Percentiles rank a stretch among this genome's conserved stretches.
Evolutionary conservation across 176 grass and related monocot genomes (phyloP).

Genomic region (Eragrostis nindensis): DNA sequence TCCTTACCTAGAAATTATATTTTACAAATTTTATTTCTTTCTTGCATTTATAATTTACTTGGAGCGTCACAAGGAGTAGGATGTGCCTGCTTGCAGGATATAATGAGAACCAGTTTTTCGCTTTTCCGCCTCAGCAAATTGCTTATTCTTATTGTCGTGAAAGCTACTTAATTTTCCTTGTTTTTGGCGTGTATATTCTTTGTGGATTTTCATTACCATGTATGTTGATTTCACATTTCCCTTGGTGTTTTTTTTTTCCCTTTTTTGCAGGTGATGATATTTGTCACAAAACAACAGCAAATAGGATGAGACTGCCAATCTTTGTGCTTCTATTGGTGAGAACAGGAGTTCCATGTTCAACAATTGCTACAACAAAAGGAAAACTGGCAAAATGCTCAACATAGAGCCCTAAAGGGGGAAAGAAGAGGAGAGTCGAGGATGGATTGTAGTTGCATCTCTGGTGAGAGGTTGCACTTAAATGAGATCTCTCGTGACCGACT

Average conservation of each 20-base stretch:
- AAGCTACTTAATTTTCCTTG: conserved; percentile 24
- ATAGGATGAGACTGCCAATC: conserved; percentile 18
- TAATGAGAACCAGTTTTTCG: conserved; percentile 1
- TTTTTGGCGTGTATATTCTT: conserved; percentile 13
- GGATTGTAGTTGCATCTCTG: conserved; percentile 29
- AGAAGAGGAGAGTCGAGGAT: neutral
- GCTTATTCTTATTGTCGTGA: neutral
- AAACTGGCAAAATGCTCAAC: conserved; percentile 40
- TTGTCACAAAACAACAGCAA: conserved; percentile 29
- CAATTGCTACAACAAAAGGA: conserved; percentile 35
- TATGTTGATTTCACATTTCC: conserved; percentile 1
- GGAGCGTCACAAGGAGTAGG: conserved; percentile 9
- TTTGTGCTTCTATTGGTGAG: conserved; percentile 43
- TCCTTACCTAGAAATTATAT: neutral
- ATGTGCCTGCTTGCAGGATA: neutral
- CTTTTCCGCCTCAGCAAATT: neutral
- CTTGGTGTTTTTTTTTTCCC: conserved; percentile 7
- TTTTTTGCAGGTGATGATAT: conserved; percentile 30
- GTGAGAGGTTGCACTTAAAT: conserved; percentile 44
- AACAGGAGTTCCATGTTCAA: conserved; percentile 45
- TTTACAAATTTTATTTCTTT: neutral
- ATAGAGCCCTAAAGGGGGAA: conserved; percentile 36
- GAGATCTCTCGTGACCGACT: conserved; percentile 28
- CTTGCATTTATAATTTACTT: conserved; percentile 9
- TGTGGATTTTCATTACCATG: conserved; percentile 17